These are phyloP conservation scores for Candida ulmi DNA, from an alignment of 805 yeast genomes.

Conservation along the genomic window DNA sequence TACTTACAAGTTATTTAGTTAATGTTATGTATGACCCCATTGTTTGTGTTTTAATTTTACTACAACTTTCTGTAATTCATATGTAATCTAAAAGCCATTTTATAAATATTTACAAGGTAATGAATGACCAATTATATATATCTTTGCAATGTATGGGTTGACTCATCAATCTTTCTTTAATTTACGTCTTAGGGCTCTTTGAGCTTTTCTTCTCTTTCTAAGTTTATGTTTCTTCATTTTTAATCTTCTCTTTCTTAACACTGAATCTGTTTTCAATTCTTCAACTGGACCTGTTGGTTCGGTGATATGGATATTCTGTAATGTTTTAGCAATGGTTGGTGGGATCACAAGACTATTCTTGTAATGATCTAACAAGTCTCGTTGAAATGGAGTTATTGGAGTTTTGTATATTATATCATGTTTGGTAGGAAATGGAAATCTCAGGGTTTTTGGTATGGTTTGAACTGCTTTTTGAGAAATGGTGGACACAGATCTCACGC, in stretches of 20 bases:
- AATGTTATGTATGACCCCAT: too few relatives aligned
- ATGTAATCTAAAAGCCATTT: too few relatives aligned
- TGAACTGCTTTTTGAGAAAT: background rate
- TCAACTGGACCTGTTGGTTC: constrained; percentile 6
- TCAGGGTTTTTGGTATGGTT: background rate
- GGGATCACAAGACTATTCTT: constrained; percentile 15
- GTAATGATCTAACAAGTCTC: constrained; percentile 3
- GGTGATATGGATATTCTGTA: constrained; percentile 10
- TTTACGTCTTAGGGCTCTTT: constrained; percentile 74
- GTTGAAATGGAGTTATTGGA: constrained; percentile 8
- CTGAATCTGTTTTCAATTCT: constrained; percentile 47
- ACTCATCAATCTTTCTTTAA: constrained; percentile 23
- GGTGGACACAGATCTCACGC: background rate
- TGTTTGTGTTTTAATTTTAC: too few relatives aligned
- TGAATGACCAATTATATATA: too few relatives aligned
- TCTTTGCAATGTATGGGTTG: too few relatives aligned
- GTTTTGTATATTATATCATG: constrained; percentile 4
- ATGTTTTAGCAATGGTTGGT: constrained; percentile 13
- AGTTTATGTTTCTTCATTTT: constrained; percentile 98
- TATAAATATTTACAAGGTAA: too few relatives aligned
- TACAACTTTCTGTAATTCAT: too few relatives aligned
- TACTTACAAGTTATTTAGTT: too few relatives aligned
- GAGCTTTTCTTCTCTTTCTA: constrained; percentile 94
- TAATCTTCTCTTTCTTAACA: constrained; percentile 77
- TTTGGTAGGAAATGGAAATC: constrained; percentile 1